A percentile compares a stretch with the other conserved stretches of the same genome.
Conservation (phyloP, 1,284 basidiomycete genomes). For the Tilletia indica region DNA sequence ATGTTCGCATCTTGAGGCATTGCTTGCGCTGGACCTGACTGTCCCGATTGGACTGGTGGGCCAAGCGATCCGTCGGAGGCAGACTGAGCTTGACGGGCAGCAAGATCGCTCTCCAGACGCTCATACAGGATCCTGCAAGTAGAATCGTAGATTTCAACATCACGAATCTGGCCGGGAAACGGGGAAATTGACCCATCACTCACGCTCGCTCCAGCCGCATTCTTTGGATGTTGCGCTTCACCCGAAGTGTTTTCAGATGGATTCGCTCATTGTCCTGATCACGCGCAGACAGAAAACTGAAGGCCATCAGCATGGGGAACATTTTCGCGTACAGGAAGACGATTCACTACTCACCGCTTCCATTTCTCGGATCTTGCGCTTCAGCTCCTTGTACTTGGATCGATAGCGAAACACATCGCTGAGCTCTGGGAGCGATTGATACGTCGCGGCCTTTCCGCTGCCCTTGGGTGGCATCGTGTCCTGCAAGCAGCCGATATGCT, state of each 20-base stretch:
- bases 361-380: conserved; percentile 82
- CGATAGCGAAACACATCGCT: conserved; percentile 81
- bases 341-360: conserved; percentile 59
- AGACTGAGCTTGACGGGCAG: background rate
- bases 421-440: conserved; percentile 1
- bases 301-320: background rate
- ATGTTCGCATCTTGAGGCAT: too few species aligned
- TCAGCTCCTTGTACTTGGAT: conserved; percentile 83
- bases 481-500: background rate
- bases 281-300: conserved; percentile 34
- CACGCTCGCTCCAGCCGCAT: conserved; percentile 83
- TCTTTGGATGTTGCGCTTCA: conserved; percentile 77
- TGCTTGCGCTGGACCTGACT: too few species aligned
- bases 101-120: conserved; percentile 16
- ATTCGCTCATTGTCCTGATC: conserved; percentile 78
- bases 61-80: background rate
- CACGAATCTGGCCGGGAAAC: background rate
- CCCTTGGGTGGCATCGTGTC: conserved; percentile 15
- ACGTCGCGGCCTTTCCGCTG: background rate
- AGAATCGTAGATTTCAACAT: background rate
- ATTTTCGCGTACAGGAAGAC: background rate
- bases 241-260: conserved; percentile 72
- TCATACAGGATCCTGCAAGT: conserved; percentile 15
- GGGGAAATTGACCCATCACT: conserved; percentile 55
- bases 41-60: background rate